Conservation (phyloP, 306 rosid species). For the Inga oerstediana region DNA sequence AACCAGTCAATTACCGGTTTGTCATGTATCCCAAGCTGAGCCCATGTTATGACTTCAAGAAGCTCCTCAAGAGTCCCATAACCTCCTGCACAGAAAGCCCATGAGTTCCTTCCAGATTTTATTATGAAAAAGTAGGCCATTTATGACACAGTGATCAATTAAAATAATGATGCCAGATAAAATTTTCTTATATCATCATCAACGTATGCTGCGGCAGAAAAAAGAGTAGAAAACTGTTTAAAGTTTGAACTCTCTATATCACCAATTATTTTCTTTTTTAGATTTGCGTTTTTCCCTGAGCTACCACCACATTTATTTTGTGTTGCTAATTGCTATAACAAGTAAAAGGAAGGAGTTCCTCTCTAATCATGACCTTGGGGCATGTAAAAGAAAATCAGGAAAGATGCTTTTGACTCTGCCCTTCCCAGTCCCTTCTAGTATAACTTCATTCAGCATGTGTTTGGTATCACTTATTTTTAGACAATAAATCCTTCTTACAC, state of each 20-base stretch:
- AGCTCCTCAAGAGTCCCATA: slow-evolving; percentile 98
- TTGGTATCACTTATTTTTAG: too few species aligned
- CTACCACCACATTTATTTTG: neutral
- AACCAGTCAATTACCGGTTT: slow-evolving; percentile 66
- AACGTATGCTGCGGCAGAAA: neutral
- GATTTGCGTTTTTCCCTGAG: neutral
- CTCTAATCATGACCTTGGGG: slow-evolving; percentile 48
- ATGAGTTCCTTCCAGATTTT: neutral
- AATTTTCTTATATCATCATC: neutral
- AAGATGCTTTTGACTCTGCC: neutral
- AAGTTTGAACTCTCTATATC: neutral
- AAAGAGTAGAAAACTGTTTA: neutral
- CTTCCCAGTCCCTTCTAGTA: neutral
- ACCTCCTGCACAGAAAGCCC: slow-evolving; percentile 59
- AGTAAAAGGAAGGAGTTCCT: slow-evolving; percentile 48
- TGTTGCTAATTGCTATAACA: neutral
- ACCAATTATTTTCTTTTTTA: neutral
- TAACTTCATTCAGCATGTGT: neutral
- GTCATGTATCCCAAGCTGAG: slow-evolving; percentile 98
- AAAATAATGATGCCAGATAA: neutral
- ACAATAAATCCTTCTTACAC: too few species aligned
- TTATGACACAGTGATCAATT: neutral
- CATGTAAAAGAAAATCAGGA: slow-evolving; percentile 34
- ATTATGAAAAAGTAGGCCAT: neutral
- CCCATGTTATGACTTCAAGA: slow-evolving; percentile 99